Evolutionary conservation across 768 basidiomycete species (phyloP), one percentile per base, ranked within the genome.

Genomic region (Termitomyces sp.): DNA sequence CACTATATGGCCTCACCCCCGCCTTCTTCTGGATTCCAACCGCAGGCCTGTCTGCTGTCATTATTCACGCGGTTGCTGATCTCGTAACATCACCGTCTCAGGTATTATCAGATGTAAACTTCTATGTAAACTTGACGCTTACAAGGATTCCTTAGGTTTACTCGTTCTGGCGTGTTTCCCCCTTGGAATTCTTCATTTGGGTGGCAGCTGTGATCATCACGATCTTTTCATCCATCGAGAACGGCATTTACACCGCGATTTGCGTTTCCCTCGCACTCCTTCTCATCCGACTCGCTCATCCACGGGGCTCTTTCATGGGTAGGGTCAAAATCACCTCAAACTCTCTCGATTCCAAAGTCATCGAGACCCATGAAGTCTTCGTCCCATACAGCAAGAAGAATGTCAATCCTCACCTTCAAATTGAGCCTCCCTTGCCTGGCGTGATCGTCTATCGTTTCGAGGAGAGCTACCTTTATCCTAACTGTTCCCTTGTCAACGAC

Each of bases 141-240:
- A 44, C 42, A 10, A 9, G 24, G 17, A 7, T 41, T 19, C 32
- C 57, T 5, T 74, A 90, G 70, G 85, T 89, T 15, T 98, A 88
- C 71, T 78, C 80, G 2, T 99, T 86, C 77, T 99, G 97, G 97
- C 84, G 91, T 28, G 85, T 96, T 22, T 90, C 90, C 0, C 97
- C 97, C 0, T 72, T 98, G 48, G 97, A 99, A 65, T 94, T 90
- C 71, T 32, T 94, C 62, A 94, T 96, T 65, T 96, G 88, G 84
- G 64, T 73, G 24, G 93, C 91, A 1, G 89, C 90, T 17, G 94
- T 96, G 19, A 72, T 96, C 42, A 85, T 93, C 62, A 94, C 93
- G 9, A 70, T 99, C 45, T 98, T 98, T 76, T 85, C 90, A n/a
- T 82, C 84, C 21, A 95, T 98, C 62, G 97, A 98, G 70, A 78